Evolutionary conservation across 2,329 filamentous ascomycete species (phyloP).

Genomic region (Hymenoscyphus linearis): DNA sequence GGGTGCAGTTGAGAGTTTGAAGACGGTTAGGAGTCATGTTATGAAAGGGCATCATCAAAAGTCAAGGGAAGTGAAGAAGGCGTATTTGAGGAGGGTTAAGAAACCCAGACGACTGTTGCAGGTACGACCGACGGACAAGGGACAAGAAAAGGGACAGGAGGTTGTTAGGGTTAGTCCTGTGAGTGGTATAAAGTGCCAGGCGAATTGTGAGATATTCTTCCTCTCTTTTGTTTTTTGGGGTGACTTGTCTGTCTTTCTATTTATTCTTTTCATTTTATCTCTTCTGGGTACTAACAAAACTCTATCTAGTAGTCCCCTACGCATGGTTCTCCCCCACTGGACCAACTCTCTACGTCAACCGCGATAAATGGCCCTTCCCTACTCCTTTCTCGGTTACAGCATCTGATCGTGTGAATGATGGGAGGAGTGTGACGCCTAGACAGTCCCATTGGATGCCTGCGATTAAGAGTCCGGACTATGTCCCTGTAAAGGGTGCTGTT

Average conservation of each 20-base stretch:
- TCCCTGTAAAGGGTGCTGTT: constrained; percentile 2
- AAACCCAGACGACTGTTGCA: neutral
- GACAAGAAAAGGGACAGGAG: neutral
- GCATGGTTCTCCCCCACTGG: constrained; percentile 14
- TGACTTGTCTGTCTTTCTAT: too few relatives aligned
- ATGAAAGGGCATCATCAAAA: constrained; percentile 13
- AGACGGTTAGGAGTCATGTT: constrained; percentile 9
- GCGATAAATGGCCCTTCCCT: constrained; percentile 11
- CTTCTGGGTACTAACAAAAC: neutral
- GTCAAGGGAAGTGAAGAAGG: constrained; percentile 2
- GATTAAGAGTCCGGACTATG: constrained; percentile 11
- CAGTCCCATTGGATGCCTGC: constrained; percentile 19
- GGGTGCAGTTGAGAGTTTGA: constrained; percentile 5
- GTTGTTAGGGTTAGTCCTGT: neutral
- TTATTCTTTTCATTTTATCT: neutral
- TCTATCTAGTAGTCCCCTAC: constrained; percentile 11
- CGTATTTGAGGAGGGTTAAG: constrained; percentile 3
- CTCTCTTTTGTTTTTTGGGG: too few relatives aligned
- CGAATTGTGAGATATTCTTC: neutral
- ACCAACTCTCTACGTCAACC: constrained; percentile 10
- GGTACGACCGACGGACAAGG: neutral
- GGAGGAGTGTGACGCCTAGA: constrained; percentile 11
- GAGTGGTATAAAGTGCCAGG: neutral
- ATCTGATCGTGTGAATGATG: constrained; percentile 10
- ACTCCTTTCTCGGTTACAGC: constrained; percentile 9